These are phyloP conservation scores for Apophysomyces elegans DNA, from an alignment of 371 early-diverging fungal species.

Conservation along the genomic window DNA sequence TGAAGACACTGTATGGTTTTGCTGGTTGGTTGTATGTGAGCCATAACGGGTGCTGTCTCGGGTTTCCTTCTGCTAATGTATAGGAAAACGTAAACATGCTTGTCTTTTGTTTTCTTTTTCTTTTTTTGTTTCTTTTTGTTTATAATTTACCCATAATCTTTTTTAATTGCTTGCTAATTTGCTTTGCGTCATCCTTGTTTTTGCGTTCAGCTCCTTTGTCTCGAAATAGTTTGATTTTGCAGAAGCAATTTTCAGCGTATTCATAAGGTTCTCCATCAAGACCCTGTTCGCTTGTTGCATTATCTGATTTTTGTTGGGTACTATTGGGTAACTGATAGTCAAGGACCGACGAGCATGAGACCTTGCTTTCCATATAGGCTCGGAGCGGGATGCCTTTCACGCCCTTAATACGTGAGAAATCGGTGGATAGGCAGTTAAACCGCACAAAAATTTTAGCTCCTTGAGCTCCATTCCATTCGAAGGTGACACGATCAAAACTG, in stretches of 20 bases:
- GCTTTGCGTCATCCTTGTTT: slow-evolving; percentile 71
- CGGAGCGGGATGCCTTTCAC: slow-evolving; percentile 85
- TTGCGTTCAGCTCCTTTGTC: slow-evolving; percentile 79
- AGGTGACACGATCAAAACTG: slow-evolving; percentile 75
- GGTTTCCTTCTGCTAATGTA: slow-evolving; percentile 21
- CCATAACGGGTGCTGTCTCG: slow-evolving; percentile 20
- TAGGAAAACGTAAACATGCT: not conserved
- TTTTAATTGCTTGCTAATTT: slow-evolving; percentile 41
- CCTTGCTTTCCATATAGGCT: slow-evolving; percentile 30
- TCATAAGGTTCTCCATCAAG: slow-evolving; percentile 8
- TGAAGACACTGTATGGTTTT: slow-evolving; percentile 1
- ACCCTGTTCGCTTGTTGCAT: slow-evolving; percentile 2
- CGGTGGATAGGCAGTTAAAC: slow-evolving; percentile 83
- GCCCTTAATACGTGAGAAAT: slow-evolving; percentile 84
- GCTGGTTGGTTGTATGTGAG: slow-evolving; percentile 11
- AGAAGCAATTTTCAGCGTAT: slow-evolving; percentile 61
- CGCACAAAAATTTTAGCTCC: slow-evolving; percentile 75
- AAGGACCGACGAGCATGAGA: not conserved
- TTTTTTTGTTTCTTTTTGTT: not conserved
- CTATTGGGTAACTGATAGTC: slow-evolving; percentile 16
- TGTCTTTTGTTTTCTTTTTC: not conserved
- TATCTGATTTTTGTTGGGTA: not conserved
- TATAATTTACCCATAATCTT: slow-evolving; percentile 14
- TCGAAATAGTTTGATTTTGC: slow-evolving; percentile 76
- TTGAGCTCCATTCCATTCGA: slow-evolving; percentile 74